Evolutionary conservation across 306 rosid genomes (phyloP).

Genomic region (Cyamopsis tetragonoloba): DNA sequence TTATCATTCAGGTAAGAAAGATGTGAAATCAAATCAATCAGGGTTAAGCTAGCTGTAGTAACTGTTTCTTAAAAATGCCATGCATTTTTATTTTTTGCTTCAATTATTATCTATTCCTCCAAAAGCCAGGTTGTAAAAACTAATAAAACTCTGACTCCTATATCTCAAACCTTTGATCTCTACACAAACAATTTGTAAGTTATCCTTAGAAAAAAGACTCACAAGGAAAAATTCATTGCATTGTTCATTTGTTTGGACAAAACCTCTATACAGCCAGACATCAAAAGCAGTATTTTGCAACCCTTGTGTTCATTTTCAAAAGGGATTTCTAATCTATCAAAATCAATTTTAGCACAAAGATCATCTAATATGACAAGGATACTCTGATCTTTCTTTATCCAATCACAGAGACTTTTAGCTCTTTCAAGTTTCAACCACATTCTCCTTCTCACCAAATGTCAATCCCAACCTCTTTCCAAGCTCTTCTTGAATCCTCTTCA

Average conservation of each 20-base stretch:
- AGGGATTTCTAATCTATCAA: neutral
- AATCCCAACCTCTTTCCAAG: neutral
- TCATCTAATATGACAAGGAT: neutral
- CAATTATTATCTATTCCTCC: neutral
- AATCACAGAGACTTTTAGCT: neutral
- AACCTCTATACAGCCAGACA: neutral
- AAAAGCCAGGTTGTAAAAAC: neutral
- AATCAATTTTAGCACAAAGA: neutral
- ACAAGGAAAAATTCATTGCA: neutral
- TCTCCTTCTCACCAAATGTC: neutral
- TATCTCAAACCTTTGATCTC: neutral
- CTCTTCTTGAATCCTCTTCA: neutral
- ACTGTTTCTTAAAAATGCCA: constrained; percentile 7
- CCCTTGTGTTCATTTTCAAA: neutral
- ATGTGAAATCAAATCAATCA: constrained; percentile 33
- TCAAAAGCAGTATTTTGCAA: neutral
- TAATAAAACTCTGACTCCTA: neutral
- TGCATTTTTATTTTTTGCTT: constrained; percentile 5
- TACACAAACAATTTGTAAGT: neutral
- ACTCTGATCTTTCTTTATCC: neutral
- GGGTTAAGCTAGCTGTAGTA: neutral
- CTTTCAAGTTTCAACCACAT: neutral
- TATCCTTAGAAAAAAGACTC: neutral
- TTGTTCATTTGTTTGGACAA: neutral
- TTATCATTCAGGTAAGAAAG: constrained; percentile 23